Conservation (phyloP, 345 rosid species). For the Citrus glauca region DNA sequence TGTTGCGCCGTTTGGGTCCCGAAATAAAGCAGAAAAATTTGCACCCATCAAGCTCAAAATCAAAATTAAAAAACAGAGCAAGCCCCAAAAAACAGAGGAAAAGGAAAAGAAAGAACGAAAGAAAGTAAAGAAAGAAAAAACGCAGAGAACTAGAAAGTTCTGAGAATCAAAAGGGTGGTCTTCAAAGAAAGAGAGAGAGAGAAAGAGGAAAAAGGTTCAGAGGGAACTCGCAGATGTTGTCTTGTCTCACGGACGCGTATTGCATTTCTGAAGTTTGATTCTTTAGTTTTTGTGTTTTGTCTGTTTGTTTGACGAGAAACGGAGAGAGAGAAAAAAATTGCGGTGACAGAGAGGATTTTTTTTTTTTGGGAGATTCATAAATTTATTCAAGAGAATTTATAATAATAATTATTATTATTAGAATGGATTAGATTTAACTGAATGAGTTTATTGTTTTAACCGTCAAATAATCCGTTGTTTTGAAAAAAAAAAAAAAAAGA, state of each 20-base stretch:
- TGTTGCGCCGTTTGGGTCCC: conserved; percentile 16
- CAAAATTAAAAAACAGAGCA: background rate
- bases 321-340: background rate
- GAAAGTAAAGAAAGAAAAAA: too few relatives aligned
- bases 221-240: background rate
- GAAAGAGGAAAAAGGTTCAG: background rate
- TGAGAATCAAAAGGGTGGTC: background rate
- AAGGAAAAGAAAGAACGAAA: background rate
- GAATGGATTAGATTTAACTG: background rate
- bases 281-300: background rate
- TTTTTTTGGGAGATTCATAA: background rate
- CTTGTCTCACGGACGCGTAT: conserved; percentile 4
- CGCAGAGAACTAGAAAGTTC: conserved; percentile 9
- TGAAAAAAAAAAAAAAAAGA: background rate
- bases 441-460: background rate
- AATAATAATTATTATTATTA: background rate
- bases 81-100: background rate
- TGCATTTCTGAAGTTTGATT: background rate
- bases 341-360: background rate
- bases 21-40: conserved; percentile 40
- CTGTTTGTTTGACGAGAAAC: conserved; percentile 6
- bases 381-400: background rate
- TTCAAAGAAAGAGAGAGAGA: background rate
- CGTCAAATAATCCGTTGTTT: background rate
- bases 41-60: conserved; percentile 53